Conservation (phyloP, 768 basidiomycete species). For the Naganishia kalamii region DNA sequence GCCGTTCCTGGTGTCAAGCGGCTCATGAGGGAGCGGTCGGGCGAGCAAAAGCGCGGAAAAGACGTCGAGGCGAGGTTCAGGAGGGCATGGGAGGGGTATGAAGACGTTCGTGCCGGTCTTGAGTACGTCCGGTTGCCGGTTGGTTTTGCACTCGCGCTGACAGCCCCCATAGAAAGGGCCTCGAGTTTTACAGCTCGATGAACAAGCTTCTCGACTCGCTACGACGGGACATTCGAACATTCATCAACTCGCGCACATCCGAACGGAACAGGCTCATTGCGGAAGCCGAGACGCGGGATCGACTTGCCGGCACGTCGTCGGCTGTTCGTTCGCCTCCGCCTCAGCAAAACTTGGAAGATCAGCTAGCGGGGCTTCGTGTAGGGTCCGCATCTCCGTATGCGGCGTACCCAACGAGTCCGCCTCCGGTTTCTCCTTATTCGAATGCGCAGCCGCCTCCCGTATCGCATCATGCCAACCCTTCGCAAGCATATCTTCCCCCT, state of each 20-base stretch:
- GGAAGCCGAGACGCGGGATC: conserved; percentile 66
- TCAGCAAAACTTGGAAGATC: conserved; percentile 33
- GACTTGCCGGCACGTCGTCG: conserved; percentile 51
- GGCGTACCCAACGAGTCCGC: conserved; percentile 24
- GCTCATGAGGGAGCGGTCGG: background rate
- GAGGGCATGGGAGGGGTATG: conserved; percentile 72
- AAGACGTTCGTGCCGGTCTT: conserved; percentile 77
- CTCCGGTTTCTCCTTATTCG: conserved; percentile 51
- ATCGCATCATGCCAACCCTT: too few relatives aligned
- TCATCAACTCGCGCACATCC: conserved; percentile 57
- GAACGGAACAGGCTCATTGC: conserved; percentile 66
- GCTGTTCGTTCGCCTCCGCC: conserved; percentile 31
- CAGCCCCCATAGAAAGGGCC: conserved; percentile 62
- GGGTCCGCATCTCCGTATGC: conserved; percentile 27
- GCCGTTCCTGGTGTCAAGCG: conserved; percentile 59
- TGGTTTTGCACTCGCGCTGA: background rate
- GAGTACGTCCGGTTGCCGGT: conserved; percentile 53
- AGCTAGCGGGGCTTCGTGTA: conserved; percentile 24
- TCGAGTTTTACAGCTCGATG: conserved; percentile 81
- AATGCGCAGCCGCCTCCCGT: conserved; percentile 47
- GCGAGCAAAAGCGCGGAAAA: conserved; percentile 62
- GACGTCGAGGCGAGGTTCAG: conserved; percentile 74
- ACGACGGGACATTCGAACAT: conserved; percentile 57
- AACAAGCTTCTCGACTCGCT: conserved; percentile 59
- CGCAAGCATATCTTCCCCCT: conserved; percentile 40